Base-by-base conservation (phyloP, 2,329 filamentous ascomycete genomes). In the Aspergillus piperis region DNA sequence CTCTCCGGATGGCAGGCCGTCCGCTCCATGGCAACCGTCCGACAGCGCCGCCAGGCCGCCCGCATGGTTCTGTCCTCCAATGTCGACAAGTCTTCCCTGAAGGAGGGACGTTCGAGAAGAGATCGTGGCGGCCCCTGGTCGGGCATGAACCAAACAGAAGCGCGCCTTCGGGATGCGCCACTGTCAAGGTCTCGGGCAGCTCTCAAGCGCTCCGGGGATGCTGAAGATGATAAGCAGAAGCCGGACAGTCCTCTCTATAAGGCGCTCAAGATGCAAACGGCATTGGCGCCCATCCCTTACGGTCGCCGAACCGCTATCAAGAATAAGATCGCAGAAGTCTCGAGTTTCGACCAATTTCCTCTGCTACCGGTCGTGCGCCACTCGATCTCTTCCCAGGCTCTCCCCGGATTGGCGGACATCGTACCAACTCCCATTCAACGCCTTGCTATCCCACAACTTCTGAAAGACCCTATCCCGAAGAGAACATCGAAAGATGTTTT, bases 231-330 rank as follows among this genome's bases (percentile, higher is more conserved):
- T 62, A 63, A 71, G 59, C 70, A 78, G 66, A 78, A 80, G 67
- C 75, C 81, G 73, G 80, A 81, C 63, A 75, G 79, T 60, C 80
- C 81, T 52, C 77, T 84, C 7, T 90, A 86, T 76, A 93, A 96
- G 73, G 93, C 94, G 4, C 82, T 98, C 75, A 96, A 96, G 79
- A 98, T 98, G 94, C 94, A 97, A 74, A 87, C 88, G 54, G 83
- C 90, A 2, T 80, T 98, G 64, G 81, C 90, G 2, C 86, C 88
- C 3, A 82, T 98, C 4, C 86, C 91, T 0, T 97, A 97, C 72
- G 86, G 86, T 39, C 85, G 86, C 67, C 83, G 87, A 58, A 78
- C 77, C n/a, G 78, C 80, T 52, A 78, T 87, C 66, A 88, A 91
- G 87, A 79, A 81, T 52, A 80, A 80, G 65, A 81, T 89, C 57